Evolutionary conservation across 2,329 filamentous ascomycete species (phyloP).

Genomic region (Diplodia intermedia): DNA sequence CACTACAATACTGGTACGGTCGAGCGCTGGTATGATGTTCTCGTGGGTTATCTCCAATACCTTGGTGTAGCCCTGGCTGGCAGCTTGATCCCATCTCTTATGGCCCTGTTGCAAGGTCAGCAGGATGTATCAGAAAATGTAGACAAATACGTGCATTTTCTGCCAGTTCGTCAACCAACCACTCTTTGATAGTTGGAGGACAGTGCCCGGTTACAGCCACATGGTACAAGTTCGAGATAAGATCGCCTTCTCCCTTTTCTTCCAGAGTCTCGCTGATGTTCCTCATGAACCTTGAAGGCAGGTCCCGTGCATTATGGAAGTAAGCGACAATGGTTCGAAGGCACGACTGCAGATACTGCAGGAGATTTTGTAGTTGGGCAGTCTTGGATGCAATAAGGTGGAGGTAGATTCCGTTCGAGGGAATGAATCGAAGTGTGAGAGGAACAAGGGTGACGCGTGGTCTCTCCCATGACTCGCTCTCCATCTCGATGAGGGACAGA

Average conservation of each 20-base stretch:
- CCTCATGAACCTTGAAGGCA: conserved; percentile 78
- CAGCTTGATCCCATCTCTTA: conserved; percentile 93
- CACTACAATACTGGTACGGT: conserved; percentile 80
- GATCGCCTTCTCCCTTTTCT: conserved; percentile 67
- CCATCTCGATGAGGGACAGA: conserved; percentile 67
- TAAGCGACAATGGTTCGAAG: conserved; percentile 80
- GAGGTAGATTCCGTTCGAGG: conserved; percentile 77
- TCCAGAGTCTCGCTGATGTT: conserved; percentile 78
- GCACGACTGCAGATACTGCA: conserved; percentile 83
- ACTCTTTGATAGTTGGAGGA: conserved; percentile 77
- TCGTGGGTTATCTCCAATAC: conserved; percentile 82
- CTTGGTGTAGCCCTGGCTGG: conserved; percentile 76
- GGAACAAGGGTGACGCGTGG: conserved; percentile 58
- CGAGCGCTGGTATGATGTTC: conserved; percentile 85
- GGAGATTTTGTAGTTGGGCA: conserved; percentile 83
- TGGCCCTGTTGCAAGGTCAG: conserved; percentile 67
- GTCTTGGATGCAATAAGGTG: conserved; percentile 86
- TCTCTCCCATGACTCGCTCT: conserved; percentile 47
- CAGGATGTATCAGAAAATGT: not conserved
- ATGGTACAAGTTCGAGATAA: conserved; percentile 82
- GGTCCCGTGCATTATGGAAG: conserved; percentile 81
- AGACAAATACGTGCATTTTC: conserved; percentile 67
- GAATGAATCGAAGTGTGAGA: conserved; percentile 83
- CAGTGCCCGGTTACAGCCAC: conserved; percentile 84
- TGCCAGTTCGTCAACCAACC: conserved; percentile 82